These are phyloP conservation scores for Aspergillus luchuensis DNA, from an alignment of 2,329 filamentous ascomycete genomes.

Conservation along the genomic window DNA sequence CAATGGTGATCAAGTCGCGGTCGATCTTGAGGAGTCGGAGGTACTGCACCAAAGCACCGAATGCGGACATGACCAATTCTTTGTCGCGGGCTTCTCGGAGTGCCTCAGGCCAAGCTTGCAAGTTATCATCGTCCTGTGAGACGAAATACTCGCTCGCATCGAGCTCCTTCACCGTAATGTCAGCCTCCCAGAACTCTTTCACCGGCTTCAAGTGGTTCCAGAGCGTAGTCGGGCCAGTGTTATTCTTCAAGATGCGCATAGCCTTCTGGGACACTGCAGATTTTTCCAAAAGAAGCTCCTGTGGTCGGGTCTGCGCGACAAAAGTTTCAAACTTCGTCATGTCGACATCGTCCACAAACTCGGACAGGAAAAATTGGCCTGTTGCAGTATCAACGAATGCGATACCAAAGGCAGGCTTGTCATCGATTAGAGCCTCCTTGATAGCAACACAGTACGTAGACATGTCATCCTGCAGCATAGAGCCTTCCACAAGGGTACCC, in stretches of 20 bases:
- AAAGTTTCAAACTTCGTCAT: constrained; percentile 97
- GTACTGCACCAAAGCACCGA: constrained; percentile 87
- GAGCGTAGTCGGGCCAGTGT: constrained; percentile 85
- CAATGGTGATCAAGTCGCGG: constrained; percentile 79
- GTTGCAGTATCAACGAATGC: constrained; percentile 95
- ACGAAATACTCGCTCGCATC: constrained; percentile 78
- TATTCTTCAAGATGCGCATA: constrained; percentile 91
- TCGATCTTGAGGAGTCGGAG: constrained; percentile 86
- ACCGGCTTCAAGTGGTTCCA: constrained; percentile 91
- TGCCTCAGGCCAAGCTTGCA: constrained; percentile 74
- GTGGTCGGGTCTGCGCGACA: constrained; percentile 85
- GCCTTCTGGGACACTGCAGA: constrained; percentile 83
- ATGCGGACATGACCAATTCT: constrained; percentile 82
- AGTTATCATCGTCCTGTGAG: constrained; percentile 56
- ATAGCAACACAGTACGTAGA: constrained; percentile 94
- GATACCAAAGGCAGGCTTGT: constrained; percentile 81
- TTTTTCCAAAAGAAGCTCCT: constrained; percentile 88
- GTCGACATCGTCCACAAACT: constrained; percentile 88
- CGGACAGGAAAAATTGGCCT: constrained; percentile 89
- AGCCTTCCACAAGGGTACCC: constrained; percentile 89
- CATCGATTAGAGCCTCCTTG: constrained; percentile 73
- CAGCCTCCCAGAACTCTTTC: constrained; percentile 88
- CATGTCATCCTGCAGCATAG: constrained; percentile 98
- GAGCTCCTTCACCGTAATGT: constrained; percentile 78
- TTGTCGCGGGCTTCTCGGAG: constrained; percentile 74